Percentiles rank a stretch among this genome's conserved stretches.
These are phyloP conservation scores for Amanita thiersii DNA, from an alignment of 768 basidiomycete species.

Conservation along the genomic window DNA sequence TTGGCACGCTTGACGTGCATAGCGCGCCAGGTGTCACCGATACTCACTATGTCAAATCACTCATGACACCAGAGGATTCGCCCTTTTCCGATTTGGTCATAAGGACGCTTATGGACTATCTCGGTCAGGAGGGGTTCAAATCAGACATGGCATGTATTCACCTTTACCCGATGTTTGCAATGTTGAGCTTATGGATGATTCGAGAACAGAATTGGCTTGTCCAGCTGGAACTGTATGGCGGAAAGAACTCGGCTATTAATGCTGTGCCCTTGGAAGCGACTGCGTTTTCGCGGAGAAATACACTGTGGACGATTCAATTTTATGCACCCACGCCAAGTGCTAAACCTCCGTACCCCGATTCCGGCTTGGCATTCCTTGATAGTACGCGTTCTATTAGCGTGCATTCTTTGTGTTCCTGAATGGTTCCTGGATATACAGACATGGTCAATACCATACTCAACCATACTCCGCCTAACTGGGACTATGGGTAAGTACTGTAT, in stretches of 20 bases:
- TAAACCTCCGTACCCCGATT: slow-evolving; percentile 32
- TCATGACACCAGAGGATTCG: slow-evolving; percentile 26
- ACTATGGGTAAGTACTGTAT: slow-evolving; percentile 20
- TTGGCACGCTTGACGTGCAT: slow-evolving; percentile 15
- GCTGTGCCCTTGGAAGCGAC: slow-evolving; percentile 28
- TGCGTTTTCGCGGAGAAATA: slow-evolving; percentile 36
- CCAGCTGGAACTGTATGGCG: slow-evolving; percentile 35
- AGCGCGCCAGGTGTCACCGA: slow-evolving; percentile 20
- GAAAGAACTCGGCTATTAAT: slow-evolving; percentile 37
- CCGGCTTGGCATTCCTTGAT: slow-evolving; percentile 37
- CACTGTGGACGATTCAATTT: slow-evolving; percentile 40
- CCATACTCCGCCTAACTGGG: slow-evolving; percentile 25
- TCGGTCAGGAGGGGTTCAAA: slow-evolving; percentile 23
- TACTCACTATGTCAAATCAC: slow-evolving; percentile 35
- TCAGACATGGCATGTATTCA: no score
- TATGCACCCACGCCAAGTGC: slow-evolving; percentile 33
- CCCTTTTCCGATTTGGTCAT: slow-evolving; percentile 23
- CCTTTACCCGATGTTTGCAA: no score
- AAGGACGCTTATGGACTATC: slow-evolving; percentile 24
- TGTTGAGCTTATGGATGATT: no score
- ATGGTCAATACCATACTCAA: slow-evolving; percentile 23
- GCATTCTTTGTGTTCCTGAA: not conserved
- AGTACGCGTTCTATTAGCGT: slow-evolving; percentile 16
- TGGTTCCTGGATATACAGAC: slow-evolving; percentile 15
- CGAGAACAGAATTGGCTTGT: slow-evolving; percentile 32